A percentile compares a stretch with the other conserved stretches of the same genome.
phyloP scores from a whole-genome alignment of 2,329 filamentous ascomycete species.

The Truncatella angustata region DNA sequence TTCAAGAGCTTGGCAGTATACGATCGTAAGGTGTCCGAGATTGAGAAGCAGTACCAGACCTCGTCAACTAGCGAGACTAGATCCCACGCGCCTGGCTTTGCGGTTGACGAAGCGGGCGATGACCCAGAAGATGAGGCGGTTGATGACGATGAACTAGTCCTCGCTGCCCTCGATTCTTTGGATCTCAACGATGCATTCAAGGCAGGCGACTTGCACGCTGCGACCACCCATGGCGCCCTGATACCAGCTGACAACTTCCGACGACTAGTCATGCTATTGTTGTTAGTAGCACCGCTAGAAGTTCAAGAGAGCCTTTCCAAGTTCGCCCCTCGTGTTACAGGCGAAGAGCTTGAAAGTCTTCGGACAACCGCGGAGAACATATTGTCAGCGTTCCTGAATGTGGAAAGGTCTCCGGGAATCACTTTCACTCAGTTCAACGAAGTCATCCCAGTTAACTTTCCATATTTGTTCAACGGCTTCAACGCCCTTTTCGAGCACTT shows the following conservation, averaged over 20 bases:
- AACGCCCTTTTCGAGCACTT: slow-evolving; percentile 72
- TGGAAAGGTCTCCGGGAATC: slow-evolving; percentile 63
- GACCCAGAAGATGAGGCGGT: slow-evolving; percentile 42
- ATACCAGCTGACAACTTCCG: slow-evolving; percentile 73
- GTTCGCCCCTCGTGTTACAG: slow-evolving; percentile 56
- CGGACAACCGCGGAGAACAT: slow-evolving; percentile 62
- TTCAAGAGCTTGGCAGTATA: slow-evolving; percentile 72
- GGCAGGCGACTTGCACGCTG: slow-evolving; percentile 41
- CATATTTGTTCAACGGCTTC: slow-evolving; percentile 66
- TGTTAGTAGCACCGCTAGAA: slow-evolving; percentile 64
- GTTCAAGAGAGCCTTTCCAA: slow-evolving; percentile 63
- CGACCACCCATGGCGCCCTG: slow-evolving; percentile 60
- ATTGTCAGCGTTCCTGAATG: slow-evolving; percentile 63
- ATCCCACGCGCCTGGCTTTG: slow-evolving; percentile 38
- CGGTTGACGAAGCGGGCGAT: slow-evolving; percentile 43
- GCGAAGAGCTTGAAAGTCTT: slow-evolving; percentile 55
- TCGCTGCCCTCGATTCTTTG: slow-evolving; percentile 68
- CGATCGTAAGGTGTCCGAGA: slow-evolving; percentile 53
- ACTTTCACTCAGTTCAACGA: slow-evolving; percentile 60
- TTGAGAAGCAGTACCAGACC: slow-evolving; percentile 17
- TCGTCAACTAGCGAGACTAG: slow-evolving; percentile 10
- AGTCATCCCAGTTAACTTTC: slow-evolving; percentile 58
- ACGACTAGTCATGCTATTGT: slow-evolving; percentile 67
- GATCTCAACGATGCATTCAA: slow-evolving; percentile 62
- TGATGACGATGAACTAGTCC: slow-evolving; percentile 60